These are phyloP conservation scores for Geum urbanum DNA, from an alignment of 306 rosid species.

Conservation along the genomic window DNA sequence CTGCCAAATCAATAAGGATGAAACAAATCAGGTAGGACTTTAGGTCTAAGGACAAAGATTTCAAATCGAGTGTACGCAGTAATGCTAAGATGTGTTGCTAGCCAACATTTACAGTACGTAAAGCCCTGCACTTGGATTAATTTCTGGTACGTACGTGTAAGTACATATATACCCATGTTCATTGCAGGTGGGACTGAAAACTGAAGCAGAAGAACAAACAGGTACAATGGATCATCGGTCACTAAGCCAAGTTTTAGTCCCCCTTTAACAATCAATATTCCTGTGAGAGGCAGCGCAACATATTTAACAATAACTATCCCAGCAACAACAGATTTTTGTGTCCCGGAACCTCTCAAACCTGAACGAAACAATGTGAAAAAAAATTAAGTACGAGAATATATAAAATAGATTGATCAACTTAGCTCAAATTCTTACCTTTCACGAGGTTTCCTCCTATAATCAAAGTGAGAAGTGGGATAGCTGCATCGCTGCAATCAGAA, in stretches of 20 bases:
- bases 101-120: neutral
- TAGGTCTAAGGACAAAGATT: too few relatives aligned
- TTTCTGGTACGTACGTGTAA: neutral
- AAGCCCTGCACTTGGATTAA: neutral
- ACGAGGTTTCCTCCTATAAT: constrained; percentile 81
- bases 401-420: neutral
- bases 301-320: constrained; percentile 61
- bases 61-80: too few relatives aligned
- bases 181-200: constrained; percentile 84
- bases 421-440: constrained; percentile 37
- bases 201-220: constrained; percentile 78
- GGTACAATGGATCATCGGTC: constrained; percentile 60
- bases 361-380: constrained; percentile 8
- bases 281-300: constrained; percentile 48
- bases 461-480: constrained; percentile 65
- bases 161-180: constrained; percentile 46
- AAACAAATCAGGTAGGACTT: neutral
- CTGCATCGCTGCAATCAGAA: constrained; percentile 51
- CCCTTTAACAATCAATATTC: constrained; percentile 48
- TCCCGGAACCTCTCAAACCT: constrained; percentile 60
- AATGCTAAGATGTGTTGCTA: neutral
- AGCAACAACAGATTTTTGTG: constrained; percentile 32
- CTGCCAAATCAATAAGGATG: constrained; percentile 24
- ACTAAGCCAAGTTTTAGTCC: constrained; percentile 54
- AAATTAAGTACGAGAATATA: neutral